Conservation (phyloP, 768 basidiomycete species). For the Infundibulicybe gibba region DNA sequence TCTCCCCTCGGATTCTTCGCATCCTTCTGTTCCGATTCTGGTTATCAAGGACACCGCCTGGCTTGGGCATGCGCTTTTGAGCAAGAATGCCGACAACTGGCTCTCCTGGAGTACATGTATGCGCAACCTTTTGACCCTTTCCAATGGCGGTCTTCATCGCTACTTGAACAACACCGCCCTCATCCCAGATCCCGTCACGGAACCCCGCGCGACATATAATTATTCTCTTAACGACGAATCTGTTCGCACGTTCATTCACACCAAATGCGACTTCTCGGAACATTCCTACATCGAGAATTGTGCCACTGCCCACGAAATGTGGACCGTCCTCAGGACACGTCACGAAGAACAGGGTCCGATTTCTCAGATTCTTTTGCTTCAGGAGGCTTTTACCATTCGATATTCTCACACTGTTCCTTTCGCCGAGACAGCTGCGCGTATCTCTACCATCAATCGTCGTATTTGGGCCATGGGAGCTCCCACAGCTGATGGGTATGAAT, state of each 20-base stretch:
- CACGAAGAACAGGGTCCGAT: constrained; percentile 14
- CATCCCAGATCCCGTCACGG: not conserved
- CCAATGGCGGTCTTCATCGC: not conserved
- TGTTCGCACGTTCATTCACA: not conserved
- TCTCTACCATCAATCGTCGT: constrained; percentile 8
- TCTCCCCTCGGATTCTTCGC: not conserved
- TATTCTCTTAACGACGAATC: not conserved
- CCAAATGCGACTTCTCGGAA: not conserved
- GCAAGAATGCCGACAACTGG: not conserved
- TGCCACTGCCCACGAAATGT: constrained; percentile 3
- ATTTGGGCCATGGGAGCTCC: constrained; percentile 15
- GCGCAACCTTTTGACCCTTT: not conserved
- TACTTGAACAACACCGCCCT: not conserved
- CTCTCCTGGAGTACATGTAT: not conserved
- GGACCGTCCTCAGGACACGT: constrained; percentile 5
- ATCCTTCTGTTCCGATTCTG: not conserved
- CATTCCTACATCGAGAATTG: not conserved
- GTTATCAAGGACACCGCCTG: not conserved
- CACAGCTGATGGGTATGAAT: constrained; percentile 6
- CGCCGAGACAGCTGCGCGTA: not conserved
- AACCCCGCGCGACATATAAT: not conserved
- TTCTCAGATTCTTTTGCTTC: constrained; percentile 12
- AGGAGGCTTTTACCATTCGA: constrained; percentile 8
- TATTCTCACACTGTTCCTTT: constrained; percentile 4
- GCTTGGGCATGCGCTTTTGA: not conserved